Base-by-base conservation (phyloP, 306 rosid genomes). In the Alnus rubra region DNA sequence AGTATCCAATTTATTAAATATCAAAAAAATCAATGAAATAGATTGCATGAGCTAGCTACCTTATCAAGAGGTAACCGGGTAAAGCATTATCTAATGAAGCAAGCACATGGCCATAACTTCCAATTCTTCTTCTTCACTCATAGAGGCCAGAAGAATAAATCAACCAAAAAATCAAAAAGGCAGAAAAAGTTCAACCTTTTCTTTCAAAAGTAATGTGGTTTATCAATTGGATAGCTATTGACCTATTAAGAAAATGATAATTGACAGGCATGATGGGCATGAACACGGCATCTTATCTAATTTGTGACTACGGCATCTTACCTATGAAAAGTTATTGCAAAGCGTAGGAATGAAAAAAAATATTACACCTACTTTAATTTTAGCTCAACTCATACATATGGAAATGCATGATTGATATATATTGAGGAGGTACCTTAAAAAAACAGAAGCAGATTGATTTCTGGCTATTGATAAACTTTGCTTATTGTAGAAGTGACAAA, bases 371-470 rank as follows among this genome's bases (percentile, higher is more conserved):
- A 65, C 0, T 42, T 28, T n/a, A 37, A 16, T 16, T 65, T 37
- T 18, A 42, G 72, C 7, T 9, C 12, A 23, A 28, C 50, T 54
- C 74, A 44, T 49, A 52, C 52, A 35, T 74, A 79, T 51, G 78
- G 69, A 70, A 54, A 76, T 19, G 58, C 69, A 75, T 76, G 74
- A 68, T 23, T 58, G 37, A 75, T 54, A 70, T 79, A 23, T 62
- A 44, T 82, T 58, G 51, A 9, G 64, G 67, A 67, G 79, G 72
- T 86, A 94, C 98, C 97, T 92, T 77, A 94, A 69, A 85, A 80
- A 79, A 73, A 92, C 70, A 73, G 93, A 86, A 33, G 93, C 86
- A 58, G 88, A 86, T 81, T 94, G 93, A 73, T 89, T 87, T 85
- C 86, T 85, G 79, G 95, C 86, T 82, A 94, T 80, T 78, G 87